phyloP scores from a whole-genome alignment of 768 basidiomycete species.

The Thelephora aurantiotincta region DNA sequence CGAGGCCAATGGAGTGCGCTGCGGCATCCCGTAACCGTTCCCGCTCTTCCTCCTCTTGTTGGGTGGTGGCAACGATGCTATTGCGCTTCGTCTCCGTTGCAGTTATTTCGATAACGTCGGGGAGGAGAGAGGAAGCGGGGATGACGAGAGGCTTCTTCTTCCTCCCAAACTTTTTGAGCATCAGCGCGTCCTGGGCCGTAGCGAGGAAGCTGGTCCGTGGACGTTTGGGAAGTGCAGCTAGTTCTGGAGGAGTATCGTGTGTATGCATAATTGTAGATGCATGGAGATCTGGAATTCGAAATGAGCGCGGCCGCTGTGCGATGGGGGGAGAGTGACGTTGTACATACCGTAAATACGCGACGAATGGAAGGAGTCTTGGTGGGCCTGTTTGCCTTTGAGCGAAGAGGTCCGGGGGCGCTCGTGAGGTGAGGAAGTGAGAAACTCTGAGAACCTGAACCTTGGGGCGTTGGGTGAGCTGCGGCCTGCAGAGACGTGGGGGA shows the following conservation, averaged over 20 bases:
- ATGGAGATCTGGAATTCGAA: too few species aligned
- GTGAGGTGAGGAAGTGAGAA: too few species aligned
- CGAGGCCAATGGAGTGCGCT: slow-evolving; percentile 62
- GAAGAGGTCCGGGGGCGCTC: too few species aligned
- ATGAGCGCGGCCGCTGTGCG: too few species aligned
- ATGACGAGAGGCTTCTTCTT: slow-evolving; percentile 6
- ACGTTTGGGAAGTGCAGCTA: slow-evolving; percentile 8
- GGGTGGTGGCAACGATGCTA: slow-evolving; percentile 10
- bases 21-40: slow-evolving; percentile 63
- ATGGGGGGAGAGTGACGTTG: too few species aligned
- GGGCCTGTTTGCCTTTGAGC: too few species aligned
- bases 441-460: too few species aligned
- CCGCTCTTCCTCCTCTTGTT: slow-evolving; percentile 59
- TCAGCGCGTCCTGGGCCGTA: slow-evolving; percentile 6
- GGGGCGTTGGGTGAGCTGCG: too few species aligned
- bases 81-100: slow-evolving; percentile 24
- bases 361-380: too few species aligned
- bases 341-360: too few species aligned
- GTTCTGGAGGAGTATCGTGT: slow-evolving; percentile 1
- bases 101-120: slow-evolving; percentile 64
- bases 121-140: slow-evolving; percentile 32
- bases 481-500: too few species aligned
- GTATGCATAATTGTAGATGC: too few species aligned
- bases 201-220: slow-evolving; percentile 11
- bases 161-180: background rate